Evolutionary conservation across 768 basidiomycete species (phyloP), one percentile per base, ranked within the genome.

Genomic region (Mycena olivaceomarginata): DNA sequence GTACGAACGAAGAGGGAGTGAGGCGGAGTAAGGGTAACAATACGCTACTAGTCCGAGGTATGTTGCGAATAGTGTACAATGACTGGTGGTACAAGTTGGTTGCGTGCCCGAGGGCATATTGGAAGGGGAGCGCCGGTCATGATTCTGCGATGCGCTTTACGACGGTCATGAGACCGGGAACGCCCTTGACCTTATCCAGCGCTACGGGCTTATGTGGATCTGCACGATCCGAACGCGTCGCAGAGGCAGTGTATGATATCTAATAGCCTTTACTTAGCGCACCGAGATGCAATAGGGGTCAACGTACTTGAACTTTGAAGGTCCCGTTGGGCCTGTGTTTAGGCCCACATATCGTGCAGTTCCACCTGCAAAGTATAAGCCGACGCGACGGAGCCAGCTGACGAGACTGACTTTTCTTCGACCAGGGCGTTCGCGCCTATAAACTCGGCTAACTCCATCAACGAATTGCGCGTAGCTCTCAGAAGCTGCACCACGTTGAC

Each of bases 151-250:
- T 87, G 64, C 92, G 88, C 63, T 85, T 86, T 66, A 93, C 37
- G 82, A 95, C 91, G 51, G 93, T 95, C 95, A 96, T 96, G 41
- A 95, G 88, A 11, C 95, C 95, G 2, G 93, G 93, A 8, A 96
- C 88, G 77, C 90, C 89, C 78, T 86, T 89, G 65, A 90, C 92
- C 74, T 90, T 88, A 74, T 94, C 91, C 63, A 95, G 82, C 1
- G 91, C 91, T 37, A 95, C 90, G 1, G 94, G 94, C 37, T 87
- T 88, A 80, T 89, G 89, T 16, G 94, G 91, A 83, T 96, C 94
- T 4, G 86, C 84, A 3, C 79, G 79, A 10, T 84, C 81, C 4
- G 92, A 91, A 67, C 89, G 90, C 4, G 92, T 90, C 6, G 93
- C 93, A 5, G 85, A 88, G 9, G 93, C 95, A 22, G 83, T 86